Conservation (phyloP, 805 yeast genomes). For the Kuraishia hungarica region DNA sequence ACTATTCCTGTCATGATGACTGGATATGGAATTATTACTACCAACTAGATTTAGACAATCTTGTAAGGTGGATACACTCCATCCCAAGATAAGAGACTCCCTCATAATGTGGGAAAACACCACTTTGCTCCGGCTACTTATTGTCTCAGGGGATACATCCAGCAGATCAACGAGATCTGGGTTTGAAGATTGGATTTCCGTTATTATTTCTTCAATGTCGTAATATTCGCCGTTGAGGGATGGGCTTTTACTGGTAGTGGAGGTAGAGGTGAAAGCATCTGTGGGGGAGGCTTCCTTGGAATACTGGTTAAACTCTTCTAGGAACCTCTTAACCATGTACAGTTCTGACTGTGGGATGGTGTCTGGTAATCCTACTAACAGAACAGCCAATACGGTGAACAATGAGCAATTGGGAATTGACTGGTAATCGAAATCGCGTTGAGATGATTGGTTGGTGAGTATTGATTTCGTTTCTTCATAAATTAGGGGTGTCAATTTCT, state of each 20-base stretch:
- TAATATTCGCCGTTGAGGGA: neutral
- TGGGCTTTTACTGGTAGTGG: too few species aligned
- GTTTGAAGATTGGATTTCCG: neutral
- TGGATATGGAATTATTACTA: too few species aligned
- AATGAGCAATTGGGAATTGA: neutral
- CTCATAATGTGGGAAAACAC: neutral
- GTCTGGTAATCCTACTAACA: slow-evolving; percentile 5
- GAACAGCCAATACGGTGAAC: slow-evolving; percentile 2
- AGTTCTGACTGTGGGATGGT: neutral
- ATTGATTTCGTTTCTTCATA: neutral
- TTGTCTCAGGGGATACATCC: neutral
- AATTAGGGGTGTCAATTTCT: neutral
- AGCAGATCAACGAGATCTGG: neutral
- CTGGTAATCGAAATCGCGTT: neutral
- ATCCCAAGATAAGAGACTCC: neutral
- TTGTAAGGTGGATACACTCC: neutral
- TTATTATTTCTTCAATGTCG: slow-evolving; percentile 1
- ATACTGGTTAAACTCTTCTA: neutral
- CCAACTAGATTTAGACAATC: neutral
- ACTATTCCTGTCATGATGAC: too few species aligned
- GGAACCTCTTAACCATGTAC: neutral
- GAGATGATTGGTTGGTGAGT: neutral
- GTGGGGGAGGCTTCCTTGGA: neutral
- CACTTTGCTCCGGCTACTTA: neutral
- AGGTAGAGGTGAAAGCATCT: too few species aligned